phyloP scores from a whole-genome alignment of 1,284 basidiomycete genomes.

The Cystobasidium sp. region DNA sequence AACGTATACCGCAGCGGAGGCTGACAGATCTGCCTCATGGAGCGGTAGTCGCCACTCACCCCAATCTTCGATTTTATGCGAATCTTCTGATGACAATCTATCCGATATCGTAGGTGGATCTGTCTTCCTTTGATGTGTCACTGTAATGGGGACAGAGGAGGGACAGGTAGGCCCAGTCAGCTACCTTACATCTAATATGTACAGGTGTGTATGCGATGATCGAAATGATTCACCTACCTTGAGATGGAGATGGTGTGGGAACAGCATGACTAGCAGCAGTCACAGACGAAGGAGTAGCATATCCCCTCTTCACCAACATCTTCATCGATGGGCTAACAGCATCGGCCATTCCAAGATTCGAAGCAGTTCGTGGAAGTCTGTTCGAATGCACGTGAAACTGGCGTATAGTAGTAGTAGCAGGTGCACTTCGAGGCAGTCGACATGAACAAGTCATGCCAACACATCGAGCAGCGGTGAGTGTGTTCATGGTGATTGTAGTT shows the following conservation, averaged over 20 bases:
- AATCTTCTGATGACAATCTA: slow-evolving; percentile 13
- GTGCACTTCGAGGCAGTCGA: too few relatives aligned
- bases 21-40: too few relatives aligned
- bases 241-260: not conserved
- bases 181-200: not conserved
- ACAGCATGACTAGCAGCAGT: not conserved
- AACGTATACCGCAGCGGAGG: not conserved
- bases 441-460: not conserved
- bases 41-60: slow-evolving; percentile 11
- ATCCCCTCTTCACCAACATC: not conserved
- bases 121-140: slow-evolving; percentile 24
- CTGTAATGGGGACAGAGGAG: not conserved
- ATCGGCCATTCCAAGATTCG: not conserved
- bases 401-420: not conserved
- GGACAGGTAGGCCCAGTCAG: not conserved
- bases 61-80: slow-evolving; percentile 39
- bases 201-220: not conserved
- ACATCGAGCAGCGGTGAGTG: not conserved
- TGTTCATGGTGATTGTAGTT: not conserved
- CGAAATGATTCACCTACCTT: not conserved
- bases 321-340: not conserved
- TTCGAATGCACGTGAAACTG: slow-evolving; percentile 2
- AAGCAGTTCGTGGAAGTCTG: not conserved
- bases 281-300: slow-evolving; percentile 4
- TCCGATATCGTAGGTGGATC: slow-evolving; percentile 38